phyloP scores from a whole-genome alignment of 2,329 filamentous ascomycete species.

The Monosporascus sp. region DNA sequence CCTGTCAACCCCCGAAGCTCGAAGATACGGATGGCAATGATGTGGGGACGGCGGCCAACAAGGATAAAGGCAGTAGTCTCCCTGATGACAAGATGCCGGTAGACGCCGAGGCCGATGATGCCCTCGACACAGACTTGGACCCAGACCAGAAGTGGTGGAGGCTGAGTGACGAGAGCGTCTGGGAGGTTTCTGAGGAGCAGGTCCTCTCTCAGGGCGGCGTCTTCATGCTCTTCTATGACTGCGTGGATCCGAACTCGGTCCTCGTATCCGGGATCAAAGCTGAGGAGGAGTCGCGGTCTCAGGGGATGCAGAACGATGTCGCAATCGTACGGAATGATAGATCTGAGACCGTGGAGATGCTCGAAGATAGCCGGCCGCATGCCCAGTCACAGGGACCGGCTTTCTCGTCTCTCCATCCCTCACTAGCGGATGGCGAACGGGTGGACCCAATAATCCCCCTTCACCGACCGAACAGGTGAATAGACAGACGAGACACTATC shows the following conservation, averaged over 20 bases:
- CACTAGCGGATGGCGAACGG: constrained; percentile 35
- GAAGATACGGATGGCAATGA: constrained; percentile 1
- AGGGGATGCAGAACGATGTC: constrained; percentile 1
- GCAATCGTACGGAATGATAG: not conserved
- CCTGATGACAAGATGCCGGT: constrained; percentile 14
- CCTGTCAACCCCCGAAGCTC: constrained; percentile 21
- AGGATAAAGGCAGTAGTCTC: constrained; percentile 8
- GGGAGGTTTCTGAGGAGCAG: constrained; percentile 63
- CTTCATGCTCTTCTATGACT: constrained; percentile 97
- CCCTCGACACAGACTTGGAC: constrained; percentile 6
- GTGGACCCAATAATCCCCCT: constrained; percentile 21
- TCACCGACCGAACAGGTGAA: constrained; percentile 14
- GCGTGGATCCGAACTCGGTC: constrained; percentile 50
- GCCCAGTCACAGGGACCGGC: constrained; percentile 20
- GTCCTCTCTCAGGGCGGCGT: constrained; percentile 75
- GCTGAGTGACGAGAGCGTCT: constrained; percentile 84
- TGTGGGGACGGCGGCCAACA: constrained; percentile 1
- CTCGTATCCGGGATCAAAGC: constrained; percentile 25
- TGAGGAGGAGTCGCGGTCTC: constrained; percentile 3
- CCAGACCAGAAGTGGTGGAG: constrained; percentile 70
- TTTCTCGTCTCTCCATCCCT: constrained; percentile 35
- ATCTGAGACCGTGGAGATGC: not conserved
- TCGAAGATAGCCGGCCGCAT: not conserved
- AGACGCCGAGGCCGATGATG: constrained; percentile 6
- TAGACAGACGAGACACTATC: not conserved